Conservation (phyloP, 257 asterid genomes). For the Scutellaria galericulata region DNA sequence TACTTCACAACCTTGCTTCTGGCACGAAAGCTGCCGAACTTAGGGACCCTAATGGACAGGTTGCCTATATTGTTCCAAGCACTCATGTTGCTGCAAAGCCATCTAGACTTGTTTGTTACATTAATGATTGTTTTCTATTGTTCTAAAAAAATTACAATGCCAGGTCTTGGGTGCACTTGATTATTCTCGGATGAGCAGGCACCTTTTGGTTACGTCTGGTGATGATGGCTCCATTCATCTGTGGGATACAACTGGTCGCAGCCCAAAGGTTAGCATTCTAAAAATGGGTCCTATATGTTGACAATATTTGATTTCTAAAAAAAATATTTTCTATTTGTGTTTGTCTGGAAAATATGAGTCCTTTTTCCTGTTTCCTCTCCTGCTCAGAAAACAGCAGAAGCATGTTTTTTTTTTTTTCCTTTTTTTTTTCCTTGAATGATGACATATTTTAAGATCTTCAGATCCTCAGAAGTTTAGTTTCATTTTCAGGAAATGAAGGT, state of each 20-base stretch:
- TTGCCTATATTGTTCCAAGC: conserved; percentile 38
- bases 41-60: conserved; percentile 97
- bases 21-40: conserved; percentile 92
- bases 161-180: conserved; percentile 97
- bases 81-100: conserved; percentile 25
- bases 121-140: conserved; percentile 28
- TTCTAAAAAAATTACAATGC: conserved; percentile 45
- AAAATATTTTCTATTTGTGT: background rate
- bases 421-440: background rate
- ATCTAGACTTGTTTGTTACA: conserved; percentile 29
- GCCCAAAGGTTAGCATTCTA: conserved; percentile 71
- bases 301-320: conserved; percentile 28
- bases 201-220: conserved; percentile 96
- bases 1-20: conserved; percentile 97
- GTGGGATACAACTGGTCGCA: conserved; percentile 98
- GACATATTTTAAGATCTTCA: conserved; percentile 20
- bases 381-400: conserved; percentile 8
- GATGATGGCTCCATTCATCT: conserved; percentile 97
- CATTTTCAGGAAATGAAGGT: conserved; percentile 21
- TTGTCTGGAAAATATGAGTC: conserved; percentile 16
- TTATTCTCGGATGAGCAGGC: conserved; percentile 94
- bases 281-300: conserved; percentile 21
- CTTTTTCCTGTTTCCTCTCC: background rate
- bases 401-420: background rate
- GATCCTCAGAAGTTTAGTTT: background rate